These are phyloP conservation scores for Suhomyces ambrosiae DNA, from an alignment of 1,139 yeast species.

Conservation along the genomic window DNA sequence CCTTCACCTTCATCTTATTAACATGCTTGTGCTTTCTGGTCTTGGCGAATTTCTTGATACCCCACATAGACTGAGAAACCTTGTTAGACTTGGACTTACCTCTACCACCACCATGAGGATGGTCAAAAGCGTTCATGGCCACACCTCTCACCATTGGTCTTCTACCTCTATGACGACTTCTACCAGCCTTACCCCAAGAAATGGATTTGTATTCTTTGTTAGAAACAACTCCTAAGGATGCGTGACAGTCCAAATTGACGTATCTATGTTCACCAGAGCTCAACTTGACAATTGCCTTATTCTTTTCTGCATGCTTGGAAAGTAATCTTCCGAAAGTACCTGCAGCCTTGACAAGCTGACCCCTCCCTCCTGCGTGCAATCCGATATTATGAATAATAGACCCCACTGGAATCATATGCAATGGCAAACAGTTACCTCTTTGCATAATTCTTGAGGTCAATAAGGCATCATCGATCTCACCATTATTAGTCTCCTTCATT, in stretches of 20 bases:
- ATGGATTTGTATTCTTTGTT: slow-evolving; percentile 91
- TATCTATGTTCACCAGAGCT: slow-evolving; percentile 94
- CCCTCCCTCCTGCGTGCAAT: slow-evolving; percentile 75
- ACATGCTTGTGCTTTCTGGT: slow-evolving; percentile 88
- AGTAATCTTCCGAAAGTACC: slow-evolving; percentile 92
- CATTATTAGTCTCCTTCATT: slow-evolving; percentile 64
- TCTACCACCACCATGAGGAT: slow-evolving; percentile 99
- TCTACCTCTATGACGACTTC: slow-evolving; percentile 88
- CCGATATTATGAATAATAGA: slow-evolving; percentile 89
- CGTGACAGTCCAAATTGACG: slow-evolving; percentile 82
- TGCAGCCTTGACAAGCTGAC: slow-evolving; percentile 88
- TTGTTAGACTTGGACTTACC: slow-evolving; percentile 98
- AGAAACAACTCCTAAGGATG: slow-evolving; percentile 94
- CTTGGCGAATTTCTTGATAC: slow-evolving; percentile 91
- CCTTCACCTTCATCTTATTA: slow-evolving; percentile 82
- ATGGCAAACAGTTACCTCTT: slow-evolving; percentile 93
- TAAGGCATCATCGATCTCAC: slow-evolving; percentile 89
- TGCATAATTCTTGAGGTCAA: slow-evolving; percentile 84
- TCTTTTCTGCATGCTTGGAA: slow-evolving; percentile 72
- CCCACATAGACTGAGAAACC: slow-evolving; percentile 96
- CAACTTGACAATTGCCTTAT: slow-evolving; percentile 75
- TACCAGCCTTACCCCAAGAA: slow-evolving; percentile 96
- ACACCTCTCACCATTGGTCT: slow-evolving; percentile 98
- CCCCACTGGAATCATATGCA: slow-evolving; percentile 91
- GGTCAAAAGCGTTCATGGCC: slow-evolving; percentile 97